A percentile compares a stretch with the other conserved stretches of the same genome.
Conservation (phyloP, 225 moss, liverwort and hornwort species). For the Neckera pumila region DNA sequence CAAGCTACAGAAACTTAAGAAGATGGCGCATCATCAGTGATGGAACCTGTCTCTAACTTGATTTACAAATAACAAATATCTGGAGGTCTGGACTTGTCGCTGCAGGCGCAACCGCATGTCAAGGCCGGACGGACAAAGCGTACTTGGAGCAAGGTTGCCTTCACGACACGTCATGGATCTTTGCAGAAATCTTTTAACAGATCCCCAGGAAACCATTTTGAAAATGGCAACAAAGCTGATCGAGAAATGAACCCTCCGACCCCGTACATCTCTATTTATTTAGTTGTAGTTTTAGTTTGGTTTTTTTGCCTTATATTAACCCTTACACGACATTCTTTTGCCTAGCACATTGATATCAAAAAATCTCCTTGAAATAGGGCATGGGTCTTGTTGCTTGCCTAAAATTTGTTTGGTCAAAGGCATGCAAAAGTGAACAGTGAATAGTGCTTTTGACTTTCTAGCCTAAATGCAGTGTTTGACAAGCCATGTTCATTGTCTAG, state of each 20-base stretch:
- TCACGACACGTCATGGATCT: not conserved
- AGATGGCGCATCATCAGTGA: not conserved
- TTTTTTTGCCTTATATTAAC: not conserved
- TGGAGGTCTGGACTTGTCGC: not conserved
- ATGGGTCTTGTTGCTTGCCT: not conserved
- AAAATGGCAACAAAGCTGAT: not conserved
- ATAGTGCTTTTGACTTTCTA: not conserved
- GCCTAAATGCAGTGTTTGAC: accelerated
- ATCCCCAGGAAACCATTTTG: not conserved
- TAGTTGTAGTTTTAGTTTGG: no score
- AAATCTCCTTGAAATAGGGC: not conserved
- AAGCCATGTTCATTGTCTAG: accelerated
- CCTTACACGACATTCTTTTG: not conserved
- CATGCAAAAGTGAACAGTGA: accelerated
- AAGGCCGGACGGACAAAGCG: not conserved
- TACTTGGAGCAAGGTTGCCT: not conserved
- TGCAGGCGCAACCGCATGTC: not conserved
- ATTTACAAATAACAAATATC: not conserved
- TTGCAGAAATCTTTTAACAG: not conserved
- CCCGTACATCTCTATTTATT: not conserved
- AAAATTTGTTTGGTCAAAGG: not conserved
- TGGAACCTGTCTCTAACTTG: not conserved
- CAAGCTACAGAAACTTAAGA: not conserved
- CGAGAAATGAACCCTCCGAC: not conserved
- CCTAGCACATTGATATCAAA: accelerated